Conservation (phyloP, 768 basidiomycete genomes). For the Suillus decipiens region DNA sequence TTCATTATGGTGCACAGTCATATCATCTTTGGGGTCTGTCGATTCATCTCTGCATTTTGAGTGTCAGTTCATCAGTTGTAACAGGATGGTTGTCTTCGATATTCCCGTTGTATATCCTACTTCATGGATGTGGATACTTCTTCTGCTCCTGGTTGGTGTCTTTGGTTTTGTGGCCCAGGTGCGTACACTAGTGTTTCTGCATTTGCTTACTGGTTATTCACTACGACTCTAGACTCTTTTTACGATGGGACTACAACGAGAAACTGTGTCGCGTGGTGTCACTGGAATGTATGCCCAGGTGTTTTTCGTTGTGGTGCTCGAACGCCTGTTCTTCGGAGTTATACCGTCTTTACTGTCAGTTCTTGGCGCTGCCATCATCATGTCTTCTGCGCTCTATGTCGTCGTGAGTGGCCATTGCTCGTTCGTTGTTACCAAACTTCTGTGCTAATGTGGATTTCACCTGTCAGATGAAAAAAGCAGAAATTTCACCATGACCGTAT, state of each 20-base stretch:
- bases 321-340: constrained; percentile 63
- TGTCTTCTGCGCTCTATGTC: constrained; percentile 62
- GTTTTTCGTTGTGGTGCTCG: constrained; percentile 64
- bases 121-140: constrained; percentile 18
- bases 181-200: background rate
- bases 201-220: background rate
- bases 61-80: background rate
- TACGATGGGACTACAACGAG: constrained; percentile 63
- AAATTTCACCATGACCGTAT: background rate
- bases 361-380: constrained; percentile 65
- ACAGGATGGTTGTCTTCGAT: constrained; percentile 17
- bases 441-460: background rate
- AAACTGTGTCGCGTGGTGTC: constrained; percentile 61
- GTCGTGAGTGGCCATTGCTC: constrained; percentile 48
- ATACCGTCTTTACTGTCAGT: constrained; percentile 59
- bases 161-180: constrained; percentile 22
- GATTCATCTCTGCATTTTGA: background rate
- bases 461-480: background rate
- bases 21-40: constrained; percentile 5
- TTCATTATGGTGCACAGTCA: constrained; percentile 52
- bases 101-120: constrained; percentile 19
- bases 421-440: too few species aligned
- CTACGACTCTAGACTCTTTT: constrained; percentile 44
- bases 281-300: constrained; percentile 66
- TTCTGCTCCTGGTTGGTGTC: constrained; percentile 19